Evolutionary conservation across 306 rosid genomes (phyloP).

Genomic region (Inga leiocalycina): DNA sequence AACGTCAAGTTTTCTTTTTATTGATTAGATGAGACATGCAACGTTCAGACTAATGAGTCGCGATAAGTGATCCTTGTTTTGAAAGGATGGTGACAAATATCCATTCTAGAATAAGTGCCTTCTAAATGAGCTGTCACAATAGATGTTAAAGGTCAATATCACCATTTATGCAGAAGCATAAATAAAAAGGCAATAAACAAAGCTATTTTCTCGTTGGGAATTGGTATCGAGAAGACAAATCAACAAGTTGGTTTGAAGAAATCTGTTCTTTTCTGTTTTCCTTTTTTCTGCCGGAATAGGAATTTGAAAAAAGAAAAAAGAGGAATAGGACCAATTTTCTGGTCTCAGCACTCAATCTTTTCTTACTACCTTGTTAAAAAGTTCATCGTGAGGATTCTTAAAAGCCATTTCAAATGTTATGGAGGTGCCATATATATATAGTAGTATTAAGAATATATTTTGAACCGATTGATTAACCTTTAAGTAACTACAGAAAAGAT

Average conservation of each 20-base stretch:
- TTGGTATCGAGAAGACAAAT: not conserved
- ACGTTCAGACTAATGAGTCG: not conserved
- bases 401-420: not conserved
- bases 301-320: no score
- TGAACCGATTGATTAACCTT: no score
- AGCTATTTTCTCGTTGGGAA: not conserved
- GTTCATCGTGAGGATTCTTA: not conserved
- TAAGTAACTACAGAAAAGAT: no score
- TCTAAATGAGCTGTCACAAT: not conserved
- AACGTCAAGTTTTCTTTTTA: not conserved
- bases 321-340: no score
- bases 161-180: no score
- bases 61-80: not conserved
- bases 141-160: not conserved
- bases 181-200: not conserved
- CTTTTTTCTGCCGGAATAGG: not conserved
- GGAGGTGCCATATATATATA: not conserved
- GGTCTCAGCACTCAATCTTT: no score
- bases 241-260: not conserved
- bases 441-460: no score
- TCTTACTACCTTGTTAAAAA: not conserved
- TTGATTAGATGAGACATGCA: not conserved
- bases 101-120: not conserved
- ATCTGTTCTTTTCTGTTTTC: not conserved
- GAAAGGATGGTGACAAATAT: not conserved